Evolutionary conservation across 2,329 filamentous ascomycete genomes (phyloP), one percentile per base, ranked within the genome.

Genomic region (Fusarium humuli): DNA sequence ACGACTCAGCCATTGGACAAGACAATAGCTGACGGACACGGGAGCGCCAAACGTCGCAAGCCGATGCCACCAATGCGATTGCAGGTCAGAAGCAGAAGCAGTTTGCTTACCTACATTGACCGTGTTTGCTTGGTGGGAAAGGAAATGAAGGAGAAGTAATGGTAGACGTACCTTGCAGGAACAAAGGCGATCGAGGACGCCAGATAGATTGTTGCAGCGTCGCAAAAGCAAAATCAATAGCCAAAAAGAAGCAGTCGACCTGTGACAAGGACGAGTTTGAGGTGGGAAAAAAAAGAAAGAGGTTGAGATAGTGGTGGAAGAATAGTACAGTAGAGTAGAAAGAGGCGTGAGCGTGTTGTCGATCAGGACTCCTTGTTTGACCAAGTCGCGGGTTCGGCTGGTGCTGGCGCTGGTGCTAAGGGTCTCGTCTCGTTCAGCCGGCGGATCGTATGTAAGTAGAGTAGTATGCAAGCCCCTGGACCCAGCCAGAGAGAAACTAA

Each of bases 1-100:
- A 71, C 69, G 30, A 52, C 20, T 57, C 57, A 41, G 50, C 63
- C 58, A 70, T 66, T 61, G 54, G n/a, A 55, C 37, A 34, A 63
- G 61, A 71, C 71, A 60, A 66, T 61, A 67, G 57, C 46, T 57
- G 55, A 42, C 47, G 61, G 60, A 52, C 61, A 72, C 65, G 57
- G 60, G 62, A 68, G 70, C 57, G 61, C 60, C 70, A 66, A 58
- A 67, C 53, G 65, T 70, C 68, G 68, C 72, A 53, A 58, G 58
- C 65, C 64, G 69, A 74, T 65, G 64, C 49, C 41, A 53, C 53
- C 61, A 66, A 74, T 67, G 61, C 55, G 49, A 71, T 66, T 61
- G 41, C 52, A 64, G 29, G 37, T 45, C 47, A 45, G 53, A 37
- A 67, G 55, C 49, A 67, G 52, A 64, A 56, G 49, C 60, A 45